Evolutionary conservation across 495 filamentous ascomycete genomes (phyloP).

Genomic region (Lasiosphaeriaceae sp.): DNA sequence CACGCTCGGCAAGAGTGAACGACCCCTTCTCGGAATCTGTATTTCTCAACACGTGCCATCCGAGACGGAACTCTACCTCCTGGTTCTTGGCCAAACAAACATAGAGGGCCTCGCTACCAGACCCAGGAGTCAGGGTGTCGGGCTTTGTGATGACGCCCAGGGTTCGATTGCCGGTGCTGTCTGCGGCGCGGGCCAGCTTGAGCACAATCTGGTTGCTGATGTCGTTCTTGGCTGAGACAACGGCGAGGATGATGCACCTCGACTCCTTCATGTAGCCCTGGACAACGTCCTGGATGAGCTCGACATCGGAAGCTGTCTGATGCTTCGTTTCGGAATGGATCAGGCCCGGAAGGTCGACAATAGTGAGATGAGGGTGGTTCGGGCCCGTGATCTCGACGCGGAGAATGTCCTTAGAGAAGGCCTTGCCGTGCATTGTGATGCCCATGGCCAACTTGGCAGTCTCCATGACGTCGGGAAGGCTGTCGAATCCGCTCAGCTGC

Average conservation of each 20-base stretch:
- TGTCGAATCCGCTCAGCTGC: slow-evolving; percentile 29
- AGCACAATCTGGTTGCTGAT: slow-evolving; percentile 59
- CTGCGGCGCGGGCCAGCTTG: slow-evolving; percentile 69
- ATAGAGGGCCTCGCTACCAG: slow-evolving; percentile 47
- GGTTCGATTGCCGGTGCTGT: slow-evolving; percentile 69
- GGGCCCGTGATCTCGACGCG: slow-evolving; percentile 67
- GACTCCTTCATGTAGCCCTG: slow-evolving; percentile 57
- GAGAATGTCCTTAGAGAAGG: slow-evolving; percentile 62
- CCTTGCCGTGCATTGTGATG: slow-evolving; percentile 34
- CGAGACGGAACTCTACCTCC: slow-evolving; percentile 58
- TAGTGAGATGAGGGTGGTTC: slow-evolving; percentile 57
- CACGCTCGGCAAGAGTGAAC: slow-evolving; percentile 33
- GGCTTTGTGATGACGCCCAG: slow-evolving; percentile 87
- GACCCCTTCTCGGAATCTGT: slow-evolving; percentile 47
- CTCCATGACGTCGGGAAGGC: slow-evolving; percentile 40
- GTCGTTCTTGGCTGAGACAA: slow-evolving; percentile 63
- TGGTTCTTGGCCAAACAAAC: slow-evolving; percentile 56
- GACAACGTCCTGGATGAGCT: slow-evolving; percentile 50
- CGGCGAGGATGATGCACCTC: slow-evolving; percentile 60
- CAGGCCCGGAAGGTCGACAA: slow-evolving; percentile 68
- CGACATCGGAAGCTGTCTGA: slow-evolving; percentile 43
- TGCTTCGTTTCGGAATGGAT: slow-evolving; percentile 52
- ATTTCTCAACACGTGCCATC: slow-evolving; percentile 71
- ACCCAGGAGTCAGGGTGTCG: slow-evolving; percentile 52
- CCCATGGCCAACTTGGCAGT: slow-evolving; percentile 52